phyloP scores from a whole-genome alignment of 495 filamentous ascomycete genomes.

The Entonaema liquescens region DNA sequence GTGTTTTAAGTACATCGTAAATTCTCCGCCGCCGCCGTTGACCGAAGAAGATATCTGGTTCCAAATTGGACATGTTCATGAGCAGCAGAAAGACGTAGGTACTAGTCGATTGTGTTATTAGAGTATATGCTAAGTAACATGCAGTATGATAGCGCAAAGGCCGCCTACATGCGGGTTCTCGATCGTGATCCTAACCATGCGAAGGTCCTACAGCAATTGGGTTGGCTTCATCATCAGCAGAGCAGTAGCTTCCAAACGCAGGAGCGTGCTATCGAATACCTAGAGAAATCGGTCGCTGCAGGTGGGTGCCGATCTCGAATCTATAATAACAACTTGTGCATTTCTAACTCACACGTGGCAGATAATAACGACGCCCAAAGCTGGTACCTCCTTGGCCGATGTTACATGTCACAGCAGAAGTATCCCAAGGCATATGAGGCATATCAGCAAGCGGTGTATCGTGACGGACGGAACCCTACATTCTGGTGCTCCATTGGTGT shows the following conservation, averaged over 20 bases:
- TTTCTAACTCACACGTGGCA: constrained; percentile 57
- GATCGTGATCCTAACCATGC: constrained; percentile 96
- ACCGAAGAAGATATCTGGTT: constrained; percentile 99
- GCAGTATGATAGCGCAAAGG: constrained; percentile 91
- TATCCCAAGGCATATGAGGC: constrained; percentile 99
- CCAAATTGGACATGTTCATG: constrained; percentile 98
- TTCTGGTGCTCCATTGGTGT: constrained; percentile 99
- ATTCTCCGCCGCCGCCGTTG: constrained; percentile 87
- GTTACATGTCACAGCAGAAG: constrained; percentile 99
- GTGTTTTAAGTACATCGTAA: constrained; percentile 99
- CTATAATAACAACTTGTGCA: constrained; percentile 18
- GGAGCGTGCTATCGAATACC: constrained; percentile 94
- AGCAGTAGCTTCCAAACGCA: constrained; percentile 88
- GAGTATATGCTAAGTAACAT: constrained; percentile 39
- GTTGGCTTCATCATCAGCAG: constrained; percentile 97
- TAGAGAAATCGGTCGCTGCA: constrained; percentile 95
- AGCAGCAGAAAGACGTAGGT: constrained; percentile 98
- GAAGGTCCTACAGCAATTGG: constrained; percentile 97
- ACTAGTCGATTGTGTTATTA: not conserved
- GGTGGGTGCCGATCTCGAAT: constrained; percentile 67
- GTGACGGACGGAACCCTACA: constrained; percentile 96
- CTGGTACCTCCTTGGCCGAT: constrained; percentile 97
- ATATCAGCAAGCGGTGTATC: constrained; percentile 98
- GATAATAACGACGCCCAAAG: constrained; percentile 96
- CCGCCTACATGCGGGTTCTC: constrained; percentile 90